A percentile compares a stretch with the other conserved stretches of the same genome.
Evolutionary conservation across 208 protist genomes (phyloP).

Genomic region (Wallacemonas sp.): DNA sequence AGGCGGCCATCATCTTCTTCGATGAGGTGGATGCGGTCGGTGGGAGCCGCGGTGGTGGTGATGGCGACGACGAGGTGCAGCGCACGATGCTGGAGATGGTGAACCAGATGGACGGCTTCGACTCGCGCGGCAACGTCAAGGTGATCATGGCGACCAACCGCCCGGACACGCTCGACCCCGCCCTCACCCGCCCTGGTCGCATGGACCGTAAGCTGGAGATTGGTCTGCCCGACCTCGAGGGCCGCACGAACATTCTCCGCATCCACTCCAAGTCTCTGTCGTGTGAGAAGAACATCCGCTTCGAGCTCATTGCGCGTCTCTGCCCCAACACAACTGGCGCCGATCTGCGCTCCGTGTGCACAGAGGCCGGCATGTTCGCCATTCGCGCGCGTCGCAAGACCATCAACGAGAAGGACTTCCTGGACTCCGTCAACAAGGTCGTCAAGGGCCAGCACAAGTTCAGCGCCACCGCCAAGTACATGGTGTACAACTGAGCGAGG

Average conservation of each 20-base stretch:
- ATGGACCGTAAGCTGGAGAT: constrained; percentile 99
- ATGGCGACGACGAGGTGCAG: constrained; percentile 99
- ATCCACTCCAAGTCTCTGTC: constrained; percentile 99
- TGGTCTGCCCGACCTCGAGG: constrained; percentile 98
- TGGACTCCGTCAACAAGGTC: constrained; percentile 99
- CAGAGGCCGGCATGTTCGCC: constrained; percentile 99
- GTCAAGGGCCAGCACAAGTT: constrained; percentile 99
- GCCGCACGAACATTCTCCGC: constrained; percentile 97
- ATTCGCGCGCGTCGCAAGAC: constrained; percentile 98
- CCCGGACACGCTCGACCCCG: constrained; percentile 99
- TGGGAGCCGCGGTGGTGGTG: constrained; percentile 84
- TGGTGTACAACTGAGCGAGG: constrained; percentile 98
- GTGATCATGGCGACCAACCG: constrained; percentile 99
- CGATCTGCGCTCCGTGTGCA: constrained; percentile 98
- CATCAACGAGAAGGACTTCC: constrained; percentile 99
- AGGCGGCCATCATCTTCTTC: constrained; percentile 99
- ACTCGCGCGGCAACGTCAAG: constrained; percentile 99
- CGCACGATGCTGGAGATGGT: constrained; percentile 99
- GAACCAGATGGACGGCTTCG: constrained; percentile 99
- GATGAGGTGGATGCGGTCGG: constrained; percentile 99
- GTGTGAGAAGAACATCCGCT: constrained; percentile 98
- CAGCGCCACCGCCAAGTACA: constrained; percentile 99
- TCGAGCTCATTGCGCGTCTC: constrained; percentile 98
- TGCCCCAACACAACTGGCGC: constrained; percentile 99
- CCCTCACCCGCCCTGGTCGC: constrained; percentile 98